Base-by-base conservation (phyloP, 257 asterid genomes). In the Voacanga thouarsii region DNA sequence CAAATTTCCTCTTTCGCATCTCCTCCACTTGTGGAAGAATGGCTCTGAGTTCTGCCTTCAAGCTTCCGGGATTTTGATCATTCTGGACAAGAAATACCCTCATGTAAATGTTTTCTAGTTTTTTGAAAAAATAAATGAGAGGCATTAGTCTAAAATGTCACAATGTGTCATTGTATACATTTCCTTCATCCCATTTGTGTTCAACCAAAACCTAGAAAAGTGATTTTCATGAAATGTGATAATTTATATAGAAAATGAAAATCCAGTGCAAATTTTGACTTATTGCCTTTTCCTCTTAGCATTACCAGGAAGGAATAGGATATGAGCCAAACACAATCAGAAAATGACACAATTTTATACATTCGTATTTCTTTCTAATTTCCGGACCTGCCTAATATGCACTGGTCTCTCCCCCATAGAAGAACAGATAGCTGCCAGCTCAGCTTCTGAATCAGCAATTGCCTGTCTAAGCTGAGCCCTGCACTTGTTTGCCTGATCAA, bases 381-480 rank as follows among this genome's bases (percentile, higher is more conserved):
- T 24, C 63, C 90, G 80, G 33, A 90, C 98, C 98, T 92, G 98
- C 73, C 97, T 89, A 87, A 88, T 91, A 85, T 93, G 97, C 26
- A 96, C 97, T 10, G 99, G 98, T 72, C 88, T 87, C 89, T 96
- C 98, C 60, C 99, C 99, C 96, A 93, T 89, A 12, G 99, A 86
- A 59, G 99, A 85, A 81, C 98, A 96, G 67, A 96, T 89, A 74
- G 88, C 89, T 69, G 99, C 99, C 66, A 96, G 91, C 86, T 96
- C 97, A 5, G 98, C 95, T 87, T 96, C 99, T n/a, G 99, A 89
- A 77, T 96, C 98, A 78, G 99, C 99, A 93, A 96, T 96, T 66
- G 95, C 97, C 83, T 88, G 96, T 88, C 99, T 87, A 80, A 96
- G 87, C 90, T 93, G 97, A 80, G 97, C 97, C 82, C 99, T 90